Conservation (phyloP, 371 early-diverging fungal genomes). For the Scutellospora calospora region DNA sequence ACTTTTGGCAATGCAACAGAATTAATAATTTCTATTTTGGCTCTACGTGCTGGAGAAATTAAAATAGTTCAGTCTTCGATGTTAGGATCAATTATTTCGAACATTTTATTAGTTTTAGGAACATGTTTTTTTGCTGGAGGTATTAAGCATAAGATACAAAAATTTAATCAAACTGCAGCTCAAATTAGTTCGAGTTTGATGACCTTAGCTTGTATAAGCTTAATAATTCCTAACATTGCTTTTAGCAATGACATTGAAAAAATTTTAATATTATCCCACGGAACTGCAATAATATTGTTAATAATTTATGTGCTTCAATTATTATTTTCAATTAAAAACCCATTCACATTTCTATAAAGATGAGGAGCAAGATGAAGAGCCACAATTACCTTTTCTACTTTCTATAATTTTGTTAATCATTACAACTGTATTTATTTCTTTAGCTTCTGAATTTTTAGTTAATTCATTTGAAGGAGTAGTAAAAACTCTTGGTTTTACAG, state of each 20-base stretch:
- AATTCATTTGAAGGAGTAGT: conserved; percentile 81
- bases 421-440: conserved; percentile 72
- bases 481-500: conserved; percentile 65
- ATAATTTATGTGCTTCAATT: no score
- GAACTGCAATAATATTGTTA: neutral
- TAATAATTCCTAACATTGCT: conserved; percentile 75
- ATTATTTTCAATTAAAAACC: neutral
- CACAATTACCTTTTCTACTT: conserved; percentile 64
- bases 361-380: conserved; percentile 51
- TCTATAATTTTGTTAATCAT: conserved; percentile 56
- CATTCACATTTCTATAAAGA: neutral
- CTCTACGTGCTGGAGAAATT: conserved; percentile 76
- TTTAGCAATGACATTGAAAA: conserved; percentile 54
- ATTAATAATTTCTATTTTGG: conserved; percentile 80
- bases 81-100: conserved; percentile 86
- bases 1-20: conserved; percentile 91
- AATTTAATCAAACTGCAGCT: conserved; percentile 80
- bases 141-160: conserved; percentile 67
- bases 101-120: conserved; percentile 79
- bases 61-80: conserved; percentile 86
- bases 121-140: conserved; percentile 86
- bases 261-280: conserved; percentile 57
- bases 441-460: conserved; percentile 81
- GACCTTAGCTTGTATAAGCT: conserved; percentile 76
- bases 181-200: conserved; percentile 81